Evolutionary conservation across 1,284 basidiomycete genomes (phyloP), one percentile per base, ranked within the genome.

Genomic region (Microbotryum saponariae): DNA sequence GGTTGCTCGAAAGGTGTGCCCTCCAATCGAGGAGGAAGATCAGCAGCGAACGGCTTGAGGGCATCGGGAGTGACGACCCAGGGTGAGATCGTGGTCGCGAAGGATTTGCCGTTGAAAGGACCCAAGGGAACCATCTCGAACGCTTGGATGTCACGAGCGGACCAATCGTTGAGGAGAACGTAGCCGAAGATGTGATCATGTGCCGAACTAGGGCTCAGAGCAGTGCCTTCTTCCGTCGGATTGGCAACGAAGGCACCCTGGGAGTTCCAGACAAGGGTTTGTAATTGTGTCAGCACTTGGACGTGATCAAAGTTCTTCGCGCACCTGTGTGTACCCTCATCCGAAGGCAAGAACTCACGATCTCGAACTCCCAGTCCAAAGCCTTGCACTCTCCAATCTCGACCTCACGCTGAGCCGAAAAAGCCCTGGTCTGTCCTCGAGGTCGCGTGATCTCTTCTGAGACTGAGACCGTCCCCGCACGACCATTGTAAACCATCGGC

Each of bases 131-230:
- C 61, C 63, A 65, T 65, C 37, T 68, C 66, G 29, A 65, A 63
- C 4, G 56, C 59, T 44, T 68, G 66, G 25, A 63, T 54, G 45
- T 68, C 66, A 45, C 71, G 58, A 1, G 71, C 70, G 3, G 63
- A 65, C 70, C 71, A 72, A 48, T 72, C 71, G 59, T 71, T 71
- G 21, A 72, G 65, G 18, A 72, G 58, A 42, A 71, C 63, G 20
- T 58, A 66, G 27, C 71, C 71, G 51, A 72, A 72, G 42, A 72
- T 59, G 31, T 56, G 64, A 5, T 62, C 52, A 14, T 44, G 48
- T 8, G 71, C 70, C 20, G 68, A 53, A 0, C 31, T 45, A 2
- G 68, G 61, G 5, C 64, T 55, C 3, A 72, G 52, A 18, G 61
- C 54, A 44, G 65, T 59, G 1, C 68, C 68, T 1, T 64, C 55